Base-by-base conservation (phyloP, 1,284 basidiomycete genomes). In the Leccinum holopus region DNA sequence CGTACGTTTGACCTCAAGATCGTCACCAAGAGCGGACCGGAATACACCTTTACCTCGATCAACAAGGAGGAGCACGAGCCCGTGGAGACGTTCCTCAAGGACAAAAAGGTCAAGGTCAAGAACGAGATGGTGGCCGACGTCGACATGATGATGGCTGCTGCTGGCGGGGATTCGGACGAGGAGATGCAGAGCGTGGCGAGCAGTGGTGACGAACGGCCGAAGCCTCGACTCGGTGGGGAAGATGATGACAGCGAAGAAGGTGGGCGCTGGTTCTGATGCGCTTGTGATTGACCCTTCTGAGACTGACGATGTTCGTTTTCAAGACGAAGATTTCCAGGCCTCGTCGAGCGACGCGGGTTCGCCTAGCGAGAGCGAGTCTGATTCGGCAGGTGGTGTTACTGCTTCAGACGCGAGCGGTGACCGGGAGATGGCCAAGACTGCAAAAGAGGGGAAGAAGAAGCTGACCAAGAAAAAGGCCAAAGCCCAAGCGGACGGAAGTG, bases 1-100 rank as follows among this genome's bases (percentile, higher is more conserved):
- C 91, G 94, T 60, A 98, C 97, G 0, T 99, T 99, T 73, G 97
- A 99, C 76, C 81, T 99, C 74, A 90, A 92, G 69, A 90, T 99
- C 67, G 88, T 92, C 54, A 91, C 92, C 51, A 94, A 93, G 76
- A 84, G 80, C 55, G 87, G 90, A 0, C 85, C 90, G 1, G 94
- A 97, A 69, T 87, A 93, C 72, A 91, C 88, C 18, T 99, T 99
- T 79, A 92, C 92, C 5, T 92, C 92, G 10, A 90, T 99, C 77
- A 94, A 92, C 79, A 96, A 97, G 77, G 97, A 98, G 75, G 97
- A 99, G 75, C 91, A 97, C 68, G 91, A 93, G 64, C 83, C 87
- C 7, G 91, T 95, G 53, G 93, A 95, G 70, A 81, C 84, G 30
- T 98, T 93, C 78, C 80, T 99, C 67, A 87, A 88, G 68, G 88